phyloP scores from a whole-genome alignment of 164 flowering plant species.

The Sedum album region DNA sequence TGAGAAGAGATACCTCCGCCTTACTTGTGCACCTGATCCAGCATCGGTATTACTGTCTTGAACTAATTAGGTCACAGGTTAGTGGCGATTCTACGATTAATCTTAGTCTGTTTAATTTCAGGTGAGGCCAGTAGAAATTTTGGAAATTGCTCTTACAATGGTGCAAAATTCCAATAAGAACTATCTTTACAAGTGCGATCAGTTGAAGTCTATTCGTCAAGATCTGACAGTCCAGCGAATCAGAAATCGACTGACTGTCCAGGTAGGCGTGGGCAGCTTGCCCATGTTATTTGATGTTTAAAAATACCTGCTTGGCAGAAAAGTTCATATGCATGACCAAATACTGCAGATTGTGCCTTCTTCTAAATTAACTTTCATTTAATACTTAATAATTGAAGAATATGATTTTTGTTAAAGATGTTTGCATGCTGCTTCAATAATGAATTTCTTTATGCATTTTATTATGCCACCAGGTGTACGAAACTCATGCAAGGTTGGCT shows the following conservation, averaged over 20 bases:
- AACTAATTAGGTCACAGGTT: background rate
- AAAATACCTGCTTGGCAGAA: background rate
- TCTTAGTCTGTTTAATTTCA: slow-evolving; percentile 20
- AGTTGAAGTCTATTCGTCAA: slow-evolving; percentile 94
- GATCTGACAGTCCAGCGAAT: slow-evolving; percentile 92
- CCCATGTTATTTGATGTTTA: background rate
- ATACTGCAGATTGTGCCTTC: background rate
- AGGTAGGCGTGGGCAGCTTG: slow-evolving; percentile 31
- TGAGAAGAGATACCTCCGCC: slow-evolving; percentile 94
- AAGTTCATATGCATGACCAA: background rate
- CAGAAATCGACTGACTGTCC: slow-evolving; percentile 70
- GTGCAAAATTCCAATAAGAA: slow-evolving; percentile 83
- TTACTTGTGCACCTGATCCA: slow-evolving; percentile 98
- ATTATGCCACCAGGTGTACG: slow-evolving; percentile 66
- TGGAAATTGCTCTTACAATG: slow-evolving; percentile 75
- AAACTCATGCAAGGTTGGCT: slow-evolving; percentile 95
- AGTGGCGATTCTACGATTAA: background rate
- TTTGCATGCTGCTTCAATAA: background rate
- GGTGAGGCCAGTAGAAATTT: slow-evolving; percentile 94
- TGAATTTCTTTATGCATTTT: background rate
- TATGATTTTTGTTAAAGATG: background rate
- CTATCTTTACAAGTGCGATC: slow-evolving; percentile 94
- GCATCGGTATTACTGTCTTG: slow-evolving; percentile 41
- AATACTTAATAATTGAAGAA: too few species aligned
- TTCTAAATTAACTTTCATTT: background rate